Evolutionary conservation across 2,329 filamentous ascomycete species (phyloP).

Genomic region (Nothophoma quercina): DNA sequence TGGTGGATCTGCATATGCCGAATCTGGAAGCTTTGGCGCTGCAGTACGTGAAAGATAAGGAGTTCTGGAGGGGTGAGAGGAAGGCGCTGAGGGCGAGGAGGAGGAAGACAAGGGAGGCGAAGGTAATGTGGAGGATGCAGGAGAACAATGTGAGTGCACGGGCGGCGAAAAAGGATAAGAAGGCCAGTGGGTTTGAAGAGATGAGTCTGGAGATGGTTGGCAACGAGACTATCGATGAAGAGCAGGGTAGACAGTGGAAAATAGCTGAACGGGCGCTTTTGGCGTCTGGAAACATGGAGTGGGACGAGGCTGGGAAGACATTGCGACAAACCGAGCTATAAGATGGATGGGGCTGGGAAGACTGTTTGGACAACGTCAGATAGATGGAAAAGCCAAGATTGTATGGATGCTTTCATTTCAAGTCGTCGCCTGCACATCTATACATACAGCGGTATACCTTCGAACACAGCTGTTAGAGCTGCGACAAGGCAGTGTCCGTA

Average conservation of each 20-base stretch:
- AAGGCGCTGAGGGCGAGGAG: not conserved
- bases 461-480: constrained; percentile 3
- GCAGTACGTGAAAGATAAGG: not conserved
- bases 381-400: not conserved
- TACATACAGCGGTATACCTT: constrained; percentile 36
- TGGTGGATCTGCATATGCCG: not conserved
- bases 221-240: not conserved
- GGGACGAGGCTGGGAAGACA: not conserved
- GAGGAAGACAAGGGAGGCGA: not conserved
- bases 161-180: too few relatives aligned
- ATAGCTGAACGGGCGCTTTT: not conserved
- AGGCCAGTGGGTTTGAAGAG: not conserved
- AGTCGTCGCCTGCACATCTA: constrained; percentile 35
- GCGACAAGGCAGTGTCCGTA: constrained; percentile 26
- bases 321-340: too few relatives aligned
- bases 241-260: not conserved
- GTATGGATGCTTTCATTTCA: constrained; percentile 37
- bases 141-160: not conserved
- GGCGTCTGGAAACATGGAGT: not conserved
- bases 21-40: not conserved
- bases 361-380: not conserved
- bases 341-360: not conserved
- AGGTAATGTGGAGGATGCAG: not conserved
- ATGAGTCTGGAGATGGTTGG: not conserved
- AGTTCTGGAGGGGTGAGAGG: not conserved